A percentile compares a stretch with the other conserved stretches of the same genome.
Conservation (phyloP, 768 basidiomycete species). For the Kwoniella botswanensis region DNA sequence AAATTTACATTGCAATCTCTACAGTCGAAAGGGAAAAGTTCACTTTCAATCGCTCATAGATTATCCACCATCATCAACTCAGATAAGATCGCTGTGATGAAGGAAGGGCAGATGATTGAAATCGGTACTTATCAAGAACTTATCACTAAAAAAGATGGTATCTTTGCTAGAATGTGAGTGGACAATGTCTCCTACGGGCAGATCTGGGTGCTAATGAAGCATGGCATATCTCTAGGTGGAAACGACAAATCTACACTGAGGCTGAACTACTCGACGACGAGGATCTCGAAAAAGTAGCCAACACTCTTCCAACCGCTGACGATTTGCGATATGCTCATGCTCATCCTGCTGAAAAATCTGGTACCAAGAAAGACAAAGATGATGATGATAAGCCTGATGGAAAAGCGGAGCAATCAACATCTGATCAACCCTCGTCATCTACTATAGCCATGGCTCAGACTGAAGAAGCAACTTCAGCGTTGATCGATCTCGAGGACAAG, state of each 20-base stretch:
- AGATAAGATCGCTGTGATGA: slow-evolving; percentile 85
- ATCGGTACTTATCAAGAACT: slow-evolving; percentile 71
- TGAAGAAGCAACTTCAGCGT: background rate
- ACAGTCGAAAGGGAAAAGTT: slow-evolving; percentile 68
- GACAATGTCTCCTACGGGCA: background rate
- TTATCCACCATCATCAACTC: slow-evolving; percentile 65
- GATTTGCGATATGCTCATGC: slow-evolving; percentile 15
- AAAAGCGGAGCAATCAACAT: background rate
- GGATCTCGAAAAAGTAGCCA: slow-evolving; percentile 29
- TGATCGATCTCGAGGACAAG: slow-evolving; percentile 59
- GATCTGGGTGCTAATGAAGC: background rate
- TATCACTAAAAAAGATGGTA: slow-evolving; percentile 65
- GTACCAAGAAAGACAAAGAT: slow-evolving; percentile 10
- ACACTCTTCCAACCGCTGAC: slow-evolving; percentile 8
- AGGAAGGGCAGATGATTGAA: slow-evolving; percentile 86
- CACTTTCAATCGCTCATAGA: slow-evolving; percentile 78
- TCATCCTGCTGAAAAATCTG: background rate
- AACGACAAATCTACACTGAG: slow-evolving; percentile 74
- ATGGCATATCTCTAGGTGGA: slow-evolving; percentile 69
- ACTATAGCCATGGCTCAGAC: background rate
- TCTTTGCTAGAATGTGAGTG: slow-evolving; percentile 47
- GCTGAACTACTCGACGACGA: slow-evolving; percentile 60
- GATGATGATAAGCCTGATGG: slow-evolving; percentile 6
- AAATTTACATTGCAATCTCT: too few species aligned
- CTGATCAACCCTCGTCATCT: background rate